Base-by-base conservation (phyloP, 2,329 filamentous ascomycete species). In the Claviceps humidiphila region DNA sequence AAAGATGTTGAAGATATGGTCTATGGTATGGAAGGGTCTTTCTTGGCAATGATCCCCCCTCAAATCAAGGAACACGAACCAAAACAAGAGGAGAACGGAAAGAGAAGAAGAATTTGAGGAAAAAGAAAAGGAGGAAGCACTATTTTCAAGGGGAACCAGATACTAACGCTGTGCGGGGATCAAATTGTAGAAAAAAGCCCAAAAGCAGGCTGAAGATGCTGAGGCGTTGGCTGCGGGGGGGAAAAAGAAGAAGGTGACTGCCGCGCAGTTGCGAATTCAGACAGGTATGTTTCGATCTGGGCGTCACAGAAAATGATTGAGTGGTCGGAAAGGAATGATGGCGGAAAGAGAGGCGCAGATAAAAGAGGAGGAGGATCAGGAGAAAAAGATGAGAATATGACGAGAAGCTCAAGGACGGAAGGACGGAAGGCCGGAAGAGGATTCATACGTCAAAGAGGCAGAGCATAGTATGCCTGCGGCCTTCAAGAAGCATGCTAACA, bases 1-100 rank as follows among this genome's bases (percentile, higher is more conserved):
- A 73, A 90, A 75, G 66, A 97, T 97, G 93, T 79, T 96, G 77
- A 97, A 97, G 76, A 96, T 97, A 76, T 97, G 91, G 93, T 95
- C 89, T 63, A 95, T 97, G 91, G 89, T 94, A 75, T 50, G 77
- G 63, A 44, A 5, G n/a, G 16, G 16, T 4, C 14, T 7, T 5
- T 16, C 34, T 14, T 24, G 8, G 20, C 14, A 6, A n/a, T 30
- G 41, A 41, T 42, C n/a, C 13, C 20, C 20, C 20, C 20, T 14
- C 20, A 13, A 6, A 14, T 14, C 20, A 14, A 5, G 20, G 1
- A 22, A 13, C 20, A 6, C 20, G 11, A 13, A 24, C 5, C 2
- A 22, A 16, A 16, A 42, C 17, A 2, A 20, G 5, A 42, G 17
- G 41, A 9, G 41, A 42, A 22, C 13, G 3, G 7, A 22, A 13